Conservation (phyloP, 2,329 filamentous ascomycete species). For the Arthroderma sp. region DNA sequence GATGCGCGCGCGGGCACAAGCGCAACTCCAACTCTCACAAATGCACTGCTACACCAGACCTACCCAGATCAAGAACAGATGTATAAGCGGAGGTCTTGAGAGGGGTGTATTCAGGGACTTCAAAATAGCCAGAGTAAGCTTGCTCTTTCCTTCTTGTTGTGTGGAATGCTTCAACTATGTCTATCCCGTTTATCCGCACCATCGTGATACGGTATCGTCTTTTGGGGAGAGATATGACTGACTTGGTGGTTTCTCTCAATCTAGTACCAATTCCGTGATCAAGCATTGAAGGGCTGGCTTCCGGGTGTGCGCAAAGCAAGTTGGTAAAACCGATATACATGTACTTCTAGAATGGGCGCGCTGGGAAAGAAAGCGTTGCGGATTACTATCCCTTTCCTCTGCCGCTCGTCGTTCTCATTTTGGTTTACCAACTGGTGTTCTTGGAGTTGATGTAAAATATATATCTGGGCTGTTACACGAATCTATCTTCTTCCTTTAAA, state of each 20-base stretch:
- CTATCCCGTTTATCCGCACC: not conserved
- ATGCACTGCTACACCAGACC: slow-evolving; percentile 94
- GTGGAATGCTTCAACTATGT: not conserved
- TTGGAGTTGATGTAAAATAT: too few species aligned
- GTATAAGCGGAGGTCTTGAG: slow-evolving; percentile 79
- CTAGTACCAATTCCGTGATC: slow-evolving; percentile 84
- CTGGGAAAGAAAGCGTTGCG: too few species aligned
- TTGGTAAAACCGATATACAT: slow-evolving; percentile 49
- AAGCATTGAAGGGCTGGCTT: slow-evolving; percentile 71
- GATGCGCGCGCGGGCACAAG: slow-evolving; percentile 69
- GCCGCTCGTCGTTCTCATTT: too few species aligned
- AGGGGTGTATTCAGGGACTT: slow-evolving; percentile 89
- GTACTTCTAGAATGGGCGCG: too few species aligned
- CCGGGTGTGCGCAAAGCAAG: slow-evolving; percentile 93
- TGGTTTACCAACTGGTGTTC: too few species aligned
- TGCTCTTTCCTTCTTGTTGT: not conserved
- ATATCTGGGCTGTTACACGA: too few species aligned
- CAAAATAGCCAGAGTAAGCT: slow-evolving; percentile 75
- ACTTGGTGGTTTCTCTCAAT: slow-evolving; percentile 10
- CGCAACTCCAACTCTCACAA: slow-evolving; percentile 80
- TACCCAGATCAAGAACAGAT: slow-evolving; percentile 89
- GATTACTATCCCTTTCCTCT: too few species aligned
- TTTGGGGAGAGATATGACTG: slow-evolving; percentile 6
- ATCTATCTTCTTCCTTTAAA: too few species aligned
- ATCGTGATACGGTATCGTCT: not conserved